Evolutionary conservation across 2,329 filamentous ascomycete species (phyloP), one percentile per base, ranked within the genome.

Genomic region (Colletotrichum sp.): DNA sequence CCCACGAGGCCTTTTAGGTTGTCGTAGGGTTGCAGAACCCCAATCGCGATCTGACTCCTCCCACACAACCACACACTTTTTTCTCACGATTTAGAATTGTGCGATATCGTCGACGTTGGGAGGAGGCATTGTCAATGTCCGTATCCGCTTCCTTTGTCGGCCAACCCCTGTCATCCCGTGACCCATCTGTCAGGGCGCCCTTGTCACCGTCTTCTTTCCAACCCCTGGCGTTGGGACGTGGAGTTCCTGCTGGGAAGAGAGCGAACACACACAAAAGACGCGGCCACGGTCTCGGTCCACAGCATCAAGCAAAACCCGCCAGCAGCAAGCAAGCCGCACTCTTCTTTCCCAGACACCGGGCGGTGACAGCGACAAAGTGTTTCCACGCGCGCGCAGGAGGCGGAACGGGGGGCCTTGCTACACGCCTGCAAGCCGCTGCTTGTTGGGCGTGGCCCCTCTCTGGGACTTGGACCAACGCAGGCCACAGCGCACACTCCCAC

Each of bases 11-110:
- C 29, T 22, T 62, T 65, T 19, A 55, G 36, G 64, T 13, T 67
- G 27, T 55, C 11, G 29, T 71, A 66, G 72, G 72, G 72, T 66
- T 75, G 67, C 22, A 32, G 61, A 75, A 36, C 72, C 72, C 72
- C 72, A 66, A 75, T 71, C 68, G n/a, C 34, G 59, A 75, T 75
- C 27, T 44, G 39, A 67, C 32, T 49, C 44, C 36, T 27, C 49
- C 34, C 72, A 61, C 61, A 49, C 71, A 69, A 34, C 32, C 29
- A n/a, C 61, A 32, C 68, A 12, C 65, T 36, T 63, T 63, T 32
- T 36, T 25, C n/a, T 34, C 59, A 34, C 19, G 19, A 63, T 61
- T 32, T 32, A 30, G 27, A n/a, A n/a, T 30, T 32, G 19, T 34
- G 30, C 59, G 30, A 63, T 34, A 16, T 63, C 30, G 39, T 67